Evolutionary conservation across 257 asterid species (phyloP), one percentile per base, ranked within the genome.

Genomic region (Scutellaria minor): DNA sequence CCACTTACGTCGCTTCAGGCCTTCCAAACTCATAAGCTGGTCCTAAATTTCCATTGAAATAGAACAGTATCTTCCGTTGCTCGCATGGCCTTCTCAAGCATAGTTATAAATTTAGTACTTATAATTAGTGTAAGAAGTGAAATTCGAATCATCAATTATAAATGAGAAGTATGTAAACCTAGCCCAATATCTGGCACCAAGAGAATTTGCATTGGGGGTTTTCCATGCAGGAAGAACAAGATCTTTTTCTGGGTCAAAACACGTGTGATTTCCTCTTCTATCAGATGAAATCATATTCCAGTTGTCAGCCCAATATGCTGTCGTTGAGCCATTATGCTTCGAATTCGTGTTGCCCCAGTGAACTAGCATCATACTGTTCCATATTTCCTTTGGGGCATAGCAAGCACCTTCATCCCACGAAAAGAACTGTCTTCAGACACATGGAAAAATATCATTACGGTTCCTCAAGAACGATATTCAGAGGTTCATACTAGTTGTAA

Each of bases 381-480:
- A 91, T 81, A 95, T 95, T 79, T 95, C 99, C 85, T 90, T 95
- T 4, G 99, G 98, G 66, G 99, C 98, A 85, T 88, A 91, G 87
- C 99, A 95, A 74, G 99, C 99, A 74, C 99, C 96, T 83, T 95
- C 99, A 73, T 95, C 99, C 99, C 99, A 95, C 73, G 96, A 82
- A 85, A 91, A 95, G 83, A 78, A 88, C 99, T 94, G 86, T 77
- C 81, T 80, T 79, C 80, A 76, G 78, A 81, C 14, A 81, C 12
- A 73, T 9, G 55, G 48, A 64, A 51, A 57, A 22, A 44, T 4
- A 46, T 57, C 64, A 50, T 80, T 74, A 86, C 39, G 50, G 27
- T 18, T 50, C 52, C 22, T 60, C 51, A 12, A 31, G 46, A 55
- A 54, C 3, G 74, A 69, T 65, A 27, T 68, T 50, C 39, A 20